Conservation (phyloP, 306 rosid genomes). For the Biancaea sappan region DNA sequence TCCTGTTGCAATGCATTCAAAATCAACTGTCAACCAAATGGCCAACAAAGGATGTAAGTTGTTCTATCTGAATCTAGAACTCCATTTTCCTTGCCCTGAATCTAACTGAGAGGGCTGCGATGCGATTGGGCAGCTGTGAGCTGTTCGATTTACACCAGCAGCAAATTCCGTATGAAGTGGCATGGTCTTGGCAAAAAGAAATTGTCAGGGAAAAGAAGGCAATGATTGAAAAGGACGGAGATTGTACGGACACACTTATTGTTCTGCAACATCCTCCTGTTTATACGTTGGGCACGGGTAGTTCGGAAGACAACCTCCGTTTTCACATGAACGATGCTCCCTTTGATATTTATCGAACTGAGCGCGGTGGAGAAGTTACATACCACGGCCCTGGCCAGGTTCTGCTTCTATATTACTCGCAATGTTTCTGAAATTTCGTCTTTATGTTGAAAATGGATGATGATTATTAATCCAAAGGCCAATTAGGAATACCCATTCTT, state of each 20-base stretch:
- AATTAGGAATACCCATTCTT: background rate
- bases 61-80: background rate
- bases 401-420: background rate
- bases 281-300: slow-evolving; percentile 36
- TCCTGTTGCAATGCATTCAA: slow-evolving; percentile 22
- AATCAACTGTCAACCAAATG: background rate
- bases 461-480: background rate
- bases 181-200: slow-evolving; percentile 49
- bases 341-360: slow-evolving; percentile 47
- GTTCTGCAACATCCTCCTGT: slow-evolving; percentile 46
- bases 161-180: slow-evolving; percentile 59
- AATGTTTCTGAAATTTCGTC: background rate
- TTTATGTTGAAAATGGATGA: background rate
- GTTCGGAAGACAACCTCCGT: slow-evolving; percentile 38
- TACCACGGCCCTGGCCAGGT: slow-evolving; percentile 60
- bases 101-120: background rate
- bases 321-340: slow-evolving; percentile 40
- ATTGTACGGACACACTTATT: slow-evolving; percentile 43
- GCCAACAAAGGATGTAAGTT: slow-evolving; percentile 40
- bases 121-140: slow-evolving; percentile 56
- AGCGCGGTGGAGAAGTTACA: slow-evolving; percentile 53
- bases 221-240: slow-evolving; percentile 38
- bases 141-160: slow-evolving; percentile 61
- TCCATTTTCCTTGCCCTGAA: slow-evolving; percentile 6
- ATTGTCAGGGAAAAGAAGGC: slow-evolving; percentile 39